These are phyloP conservation scores for Tylopilus intermedius DNA, from an alignment of 768 basidiomycete genomes.

Conservation along the genomic window DNA sequence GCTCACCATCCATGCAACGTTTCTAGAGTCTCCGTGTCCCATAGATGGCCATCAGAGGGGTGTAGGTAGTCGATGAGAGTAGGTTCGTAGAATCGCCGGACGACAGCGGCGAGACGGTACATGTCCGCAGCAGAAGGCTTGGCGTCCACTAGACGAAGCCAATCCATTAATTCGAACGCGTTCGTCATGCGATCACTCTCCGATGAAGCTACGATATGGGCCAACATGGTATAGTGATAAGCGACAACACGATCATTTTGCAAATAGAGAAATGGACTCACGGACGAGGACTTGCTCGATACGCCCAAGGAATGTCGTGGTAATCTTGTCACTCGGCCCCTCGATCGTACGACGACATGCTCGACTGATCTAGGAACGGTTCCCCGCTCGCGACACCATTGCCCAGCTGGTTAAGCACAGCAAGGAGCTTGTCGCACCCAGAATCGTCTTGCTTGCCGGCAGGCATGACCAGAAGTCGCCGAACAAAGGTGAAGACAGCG, in stretches of 20 bases:
- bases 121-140: constrained; percentile 36
- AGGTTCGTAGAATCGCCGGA: constrained; percentile 40
- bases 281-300: constrained; percentile 43
- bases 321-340: constrained; percentile 8
- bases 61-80: constrained; percentile 45
- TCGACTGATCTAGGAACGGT: constrained; percentile 32
- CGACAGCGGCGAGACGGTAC: constrained; percentile 34
- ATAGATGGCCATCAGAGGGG: constrained; percentile 35
- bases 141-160: constrained; percentile 47
- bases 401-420: constrained; percentile 35
- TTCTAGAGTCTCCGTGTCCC: constrained; percentile 29
- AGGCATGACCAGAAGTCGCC: constrained; percentile 59
- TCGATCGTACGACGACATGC: constrained; percentile 16
- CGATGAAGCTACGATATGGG: constrained; percentile 33
- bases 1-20: constrained; percentile 27
- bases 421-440: constrained; percentile 30
- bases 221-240: neutral
- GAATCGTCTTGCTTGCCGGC: constrained; percentile 49
- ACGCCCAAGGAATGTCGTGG: constrained; percentile 40
- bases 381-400: constrained; percentile 25
- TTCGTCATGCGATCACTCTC: constrained; percentile 30
- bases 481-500: constrained; percentile 56
- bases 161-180: constrained; percentile 61
- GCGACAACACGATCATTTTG: neutral
- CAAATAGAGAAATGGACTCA: constrained; percentile 30